Percentiles rank a stretch among this genome's conserved stretches.
phyloP scores from a whole-genome alignment of 2,329 filamentous ascomycete genomes.

The Alternaria infectoria region DNA sequence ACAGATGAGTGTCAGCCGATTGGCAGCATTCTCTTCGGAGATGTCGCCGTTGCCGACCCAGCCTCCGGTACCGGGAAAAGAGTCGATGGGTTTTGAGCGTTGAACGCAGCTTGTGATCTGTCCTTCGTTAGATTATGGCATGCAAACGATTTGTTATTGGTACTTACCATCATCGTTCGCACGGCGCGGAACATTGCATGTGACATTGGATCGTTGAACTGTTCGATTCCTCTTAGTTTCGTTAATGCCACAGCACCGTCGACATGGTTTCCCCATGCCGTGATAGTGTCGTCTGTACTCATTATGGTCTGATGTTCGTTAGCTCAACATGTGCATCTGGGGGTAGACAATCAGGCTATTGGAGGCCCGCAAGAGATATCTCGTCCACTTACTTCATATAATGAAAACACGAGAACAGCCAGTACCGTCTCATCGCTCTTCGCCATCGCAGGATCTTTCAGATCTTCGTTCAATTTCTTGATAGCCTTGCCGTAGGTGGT shows the following conservation, averaged over 20 bases:
- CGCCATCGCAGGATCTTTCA: constrained; percentile 43
- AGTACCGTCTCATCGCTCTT: constrained; percentile 49
- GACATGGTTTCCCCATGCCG: constrained; percentile 49
- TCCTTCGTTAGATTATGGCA: neutral
- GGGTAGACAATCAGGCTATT: constrained; percentile 19
- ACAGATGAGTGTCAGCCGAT: constrained; percentile 49
- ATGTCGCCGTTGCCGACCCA: constrained; percentile 43
- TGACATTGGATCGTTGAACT: constrained; percentile 47
- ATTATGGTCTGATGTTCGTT: constrained; percentile 43
- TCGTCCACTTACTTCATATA: constrained; percentile 49
- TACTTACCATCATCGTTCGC: constrained; percentile 48
- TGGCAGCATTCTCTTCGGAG: constrained; percentile 48
- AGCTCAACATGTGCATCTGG: constrained; percentile 11
- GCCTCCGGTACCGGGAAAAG: constrained; percentile 44
- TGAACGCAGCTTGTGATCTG: constrained; percentile 51
- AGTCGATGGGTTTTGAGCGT: constrained; percentile 47
- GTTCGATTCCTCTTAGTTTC: constrained; percentile 47
- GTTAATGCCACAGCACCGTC: constrained; percentile 50
- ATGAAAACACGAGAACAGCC: constrained; percentile 49
- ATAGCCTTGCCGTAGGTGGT: constrained; percentile 48
- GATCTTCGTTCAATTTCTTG: constrained; percentile 44
- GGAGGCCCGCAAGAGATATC: constrained; percentile 22
- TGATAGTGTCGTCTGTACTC: constrained; percentile 46
- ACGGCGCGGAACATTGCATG: constrained; percentile 50
- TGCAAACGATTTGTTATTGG: too few relatives aligned